A percentile compares a stretch with the other conserved stretches of the same genome.
These are phyloP conservation scores for Niveomyces coronatus DNA, from an alignment of 2,329 filamentous ascomycete genomes.

Conservation along the genomic window DNA sequence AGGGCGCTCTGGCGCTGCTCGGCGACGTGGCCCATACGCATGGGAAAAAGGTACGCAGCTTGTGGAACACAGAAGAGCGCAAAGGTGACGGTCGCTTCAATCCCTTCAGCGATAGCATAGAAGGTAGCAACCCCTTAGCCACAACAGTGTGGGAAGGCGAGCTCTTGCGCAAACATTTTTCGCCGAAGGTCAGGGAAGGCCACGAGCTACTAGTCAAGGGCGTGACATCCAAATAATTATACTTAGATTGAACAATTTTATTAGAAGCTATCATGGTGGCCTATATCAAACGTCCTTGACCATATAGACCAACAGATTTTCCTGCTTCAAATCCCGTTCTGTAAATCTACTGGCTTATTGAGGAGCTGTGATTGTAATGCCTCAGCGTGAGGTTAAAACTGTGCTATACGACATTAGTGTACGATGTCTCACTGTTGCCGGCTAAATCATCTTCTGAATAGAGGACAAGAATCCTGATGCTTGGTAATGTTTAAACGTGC, in stretches of 20 bases:
- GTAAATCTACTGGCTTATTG: too few species aligned
- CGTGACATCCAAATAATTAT: slow-evolving; percentile 27
- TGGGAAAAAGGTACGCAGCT: slow-evolving; percentile 65
- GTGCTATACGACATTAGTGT: too few species aligned
- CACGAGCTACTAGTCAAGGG: slow-evolving; percentile 59
- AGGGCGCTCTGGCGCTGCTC: slow-evolving; percentile 70
- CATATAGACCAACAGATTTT: too few species aligned
- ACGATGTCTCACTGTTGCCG: too few species aligned
- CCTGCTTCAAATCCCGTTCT: too few species aligned
- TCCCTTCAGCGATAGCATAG: slow-evolving; percentile 60
- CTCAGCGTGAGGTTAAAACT: too few species aligned
- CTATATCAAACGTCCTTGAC: too few species aligned
- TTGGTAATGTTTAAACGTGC: neutral
- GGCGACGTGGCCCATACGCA: slow-evolving; percentile 72
- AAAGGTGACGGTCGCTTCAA: slow-evolving; percentile 84
- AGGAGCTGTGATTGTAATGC: too few species aligned
- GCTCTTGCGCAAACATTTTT: slow-evolving; percentile 73
- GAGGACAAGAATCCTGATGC: slow-evolving; percentile 3
- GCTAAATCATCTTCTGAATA: neutral
- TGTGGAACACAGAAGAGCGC: slow-evolving; percentile 93
- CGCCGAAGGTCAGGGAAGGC: slow-evolving; percentile 73
- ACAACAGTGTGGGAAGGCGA: slow-evolving; percentile 92
- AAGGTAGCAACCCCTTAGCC: slow-evolving; percentile 83
- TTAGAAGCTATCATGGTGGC: too few species aligned
- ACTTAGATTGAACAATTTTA: slow-evolving; percentile 5